A percentile compares a stretch with the other conserved stretches of the same genome.
These are phyloP conservation scores for Diphasiastrum complanatum DNA, from an alignment of 83 land plant species.

Conservation along the genomic window DNA sequence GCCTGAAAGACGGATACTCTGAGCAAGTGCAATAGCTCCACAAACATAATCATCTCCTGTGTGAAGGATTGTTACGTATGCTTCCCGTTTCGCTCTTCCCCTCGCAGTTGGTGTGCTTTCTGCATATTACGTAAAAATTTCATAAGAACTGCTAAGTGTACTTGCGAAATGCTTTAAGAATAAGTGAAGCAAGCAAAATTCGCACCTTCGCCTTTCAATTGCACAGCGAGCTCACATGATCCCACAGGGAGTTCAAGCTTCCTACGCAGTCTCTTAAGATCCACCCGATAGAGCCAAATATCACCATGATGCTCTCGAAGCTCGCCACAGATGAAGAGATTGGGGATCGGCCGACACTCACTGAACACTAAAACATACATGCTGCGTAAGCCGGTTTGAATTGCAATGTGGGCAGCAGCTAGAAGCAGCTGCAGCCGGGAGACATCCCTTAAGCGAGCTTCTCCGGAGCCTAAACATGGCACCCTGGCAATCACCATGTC, in stretches of 20 bases:
- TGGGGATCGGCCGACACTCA: constrained; percentile 53
- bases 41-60: constrained; percentile 66
- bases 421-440: constrained; percentile 4
- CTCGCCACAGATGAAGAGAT: constrained; percentile 48
- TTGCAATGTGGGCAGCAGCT: neutral
- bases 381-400: neutral
- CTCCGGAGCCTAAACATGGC: neutral
- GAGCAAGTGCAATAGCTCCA: constrained; percentile 77
- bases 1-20: constrained; percentile 67
- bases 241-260: constrained; percentile 55
- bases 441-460: neutral
- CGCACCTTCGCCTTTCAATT: constrained; percentile 40
- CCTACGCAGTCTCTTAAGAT: constrained; percentile 31
- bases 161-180: neutral
- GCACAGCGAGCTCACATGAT: constrained; percentile 57
- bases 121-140: neutral
- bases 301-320: constrained; percentile 37
- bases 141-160: neutral
- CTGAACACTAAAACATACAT: constrained; percentile 36
- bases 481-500: constrained; percentile 7
- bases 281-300: constrained; percentile 44
- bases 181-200: neutral
- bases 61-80: constrained; percentile 73
- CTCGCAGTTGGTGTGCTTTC: neutral
- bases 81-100: constrained; percentile 26